These are phyloP conservation scores for Solanum commersonii DNA, from an alignment of 257 asterid genomes.

Conservation along the genomic window DNA sequence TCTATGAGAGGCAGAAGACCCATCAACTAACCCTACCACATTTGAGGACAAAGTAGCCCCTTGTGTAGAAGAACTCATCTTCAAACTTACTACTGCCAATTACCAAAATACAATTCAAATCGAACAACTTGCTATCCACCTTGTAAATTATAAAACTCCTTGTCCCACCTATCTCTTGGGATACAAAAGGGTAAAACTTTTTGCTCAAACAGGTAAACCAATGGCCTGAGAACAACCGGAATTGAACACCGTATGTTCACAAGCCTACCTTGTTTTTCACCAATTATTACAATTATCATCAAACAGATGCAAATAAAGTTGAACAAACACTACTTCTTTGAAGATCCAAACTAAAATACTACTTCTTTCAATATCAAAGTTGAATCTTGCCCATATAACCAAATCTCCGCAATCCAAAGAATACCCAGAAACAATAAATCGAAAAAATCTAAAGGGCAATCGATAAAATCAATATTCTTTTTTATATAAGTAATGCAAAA, in stretches of 20 bases:
- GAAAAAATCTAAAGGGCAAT: neutral
- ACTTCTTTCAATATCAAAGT: slow-evolving; percentile 1
- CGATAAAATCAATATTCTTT: neutral
- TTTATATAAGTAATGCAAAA: neutral
- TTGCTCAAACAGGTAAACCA: slow-evolving; percentile 29
- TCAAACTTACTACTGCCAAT: neutral
- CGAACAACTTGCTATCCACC: slow-evolving; percentile 39
- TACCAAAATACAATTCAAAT: neutral
- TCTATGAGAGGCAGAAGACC: slow-evolving; percentile 28
- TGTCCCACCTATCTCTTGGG: slow-evolving; percentile 79
- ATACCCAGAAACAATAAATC: neutral
- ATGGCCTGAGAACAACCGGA: slow-evolving; percentile 76
- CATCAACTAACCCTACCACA: slow-evolving; percentile 55
- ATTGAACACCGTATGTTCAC: slow-evolving; percentile 50
- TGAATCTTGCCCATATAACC: neutral
- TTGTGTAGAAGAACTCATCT: slow-evolving; percentile 78
- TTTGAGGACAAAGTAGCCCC: slow-evolving; percentile 50
- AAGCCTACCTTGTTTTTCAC: slow-evolving; percentile 45
- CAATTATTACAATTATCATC: slow-evolving; percentile 55
- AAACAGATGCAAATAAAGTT: slow-evolving; percentile 22
- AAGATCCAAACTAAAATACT: neutral
- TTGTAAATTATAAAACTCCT: slow-evolving; percentile 67
- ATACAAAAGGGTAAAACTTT: slow-evolving; percentile 36
- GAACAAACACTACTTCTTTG: neutral
- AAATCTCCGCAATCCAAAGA: slow-evolving; percentile 19